These are phyloP conservation scores for Phytophthora ramorum DNA, from an alignment of 352 stramenopile species.

Conservation along the genomic window DNA sequence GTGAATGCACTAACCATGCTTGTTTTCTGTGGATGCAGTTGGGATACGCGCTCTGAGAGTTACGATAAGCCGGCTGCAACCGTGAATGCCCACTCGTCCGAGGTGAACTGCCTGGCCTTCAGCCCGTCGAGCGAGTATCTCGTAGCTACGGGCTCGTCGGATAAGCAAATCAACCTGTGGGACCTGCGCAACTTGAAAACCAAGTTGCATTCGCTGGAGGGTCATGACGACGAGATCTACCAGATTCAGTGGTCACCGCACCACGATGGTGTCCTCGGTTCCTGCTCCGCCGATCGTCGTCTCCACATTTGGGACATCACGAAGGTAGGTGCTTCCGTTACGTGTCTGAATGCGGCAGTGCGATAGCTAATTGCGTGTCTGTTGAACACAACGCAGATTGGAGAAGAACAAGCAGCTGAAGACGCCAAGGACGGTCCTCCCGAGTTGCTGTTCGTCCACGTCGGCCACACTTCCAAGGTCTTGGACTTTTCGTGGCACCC, in stretches of 20 bases:
- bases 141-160: conserved; percentile 93
- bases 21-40: conserved; percentile 38
- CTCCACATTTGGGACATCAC: conserved; percentile 98
- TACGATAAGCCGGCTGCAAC: conserved; percentile 73
- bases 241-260: conserved; percentile 97
- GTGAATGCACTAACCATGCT: conserved; percentile 1
- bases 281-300: conserved; percentile 94
- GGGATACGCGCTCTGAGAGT: conserved; percentile 78
- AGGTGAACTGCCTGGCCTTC: conserved; percentile 98
- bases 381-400: conserved; percentile 71
- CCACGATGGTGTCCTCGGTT: conserved; percentile 96
- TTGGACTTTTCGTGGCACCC: conserved; percentile 97
- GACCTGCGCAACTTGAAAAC: conserved; percentile 97
- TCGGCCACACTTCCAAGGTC: conserved; percentile 98
- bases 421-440: conserved; percentile 97
- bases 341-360: neutral
- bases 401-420: conserved; percentile 94
- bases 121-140: conserved; percentile 97
- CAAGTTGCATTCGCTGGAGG: conserved; percentile 94
- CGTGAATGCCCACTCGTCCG: conserved; percentile 92
- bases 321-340: conserved; percentile 37
- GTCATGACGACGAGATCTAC: conserved; percentile 97
- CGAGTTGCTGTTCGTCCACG: conserved; percentile 99
- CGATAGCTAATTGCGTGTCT: neutral
- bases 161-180: conserved; percentile 97